A percentile compares a stretch with the other conserved stretches of the same genome.
These are phyloP conservation scores for Bruguiera hainesii DNA, from an alignment of 441 rosid genomes.

Conservation along the genomic window DNA sequence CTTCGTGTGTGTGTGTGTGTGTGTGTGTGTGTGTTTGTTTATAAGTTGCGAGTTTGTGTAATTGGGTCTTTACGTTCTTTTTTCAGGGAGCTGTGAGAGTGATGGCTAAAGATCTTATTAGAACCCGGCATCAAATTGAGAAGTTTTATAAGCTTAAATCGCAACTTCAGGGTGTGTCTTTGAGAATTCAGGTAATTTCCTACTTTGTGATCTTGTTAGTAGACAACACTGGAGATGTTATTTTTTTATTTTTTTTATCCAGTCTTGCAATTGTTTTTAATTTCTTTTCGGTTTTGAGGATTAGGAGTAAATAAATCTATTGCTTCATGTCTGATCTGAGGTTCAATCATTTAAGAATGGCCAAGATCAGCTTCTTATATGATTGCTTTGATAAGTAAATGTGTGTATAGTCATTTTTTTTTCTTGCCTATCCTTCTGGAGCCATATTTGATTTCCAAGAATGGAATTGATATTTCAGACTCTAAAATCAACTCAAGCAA, in stretches of 20 bases:
- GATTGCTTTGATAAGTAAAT: neutral
- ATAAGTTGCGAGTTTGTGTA: no score
- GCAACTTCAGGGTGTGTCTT: constrained; percentile 94
- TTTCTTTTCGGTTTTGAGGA: no score
- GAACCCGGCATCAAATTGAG: constrained; percentile 88
- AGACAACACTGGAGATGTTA: neutral
- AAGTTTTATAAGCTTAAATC: constrained; percentile 88
- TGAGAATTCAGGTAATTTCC: constrained; percentile 72
- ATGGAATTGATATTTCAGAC: constrained; percentile 41
- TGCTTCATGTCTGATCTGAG: no score
- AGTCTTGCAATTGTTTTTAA: no score
- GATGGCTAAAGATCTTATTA: constrained; percentile 93
- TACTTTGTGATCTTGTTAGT: neutral
- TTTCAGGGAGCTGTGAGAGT: constrained; percentile 91
- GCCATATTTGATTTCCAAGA: neutral
- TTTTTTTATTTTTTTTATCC: neutral
- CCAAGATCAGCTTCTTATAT: neutral
- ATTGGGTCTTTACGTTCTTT: neutral
- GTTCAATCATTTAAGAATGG: no score
- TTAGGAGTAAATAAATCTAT: no score
- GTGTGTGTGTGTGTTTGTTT: no score
- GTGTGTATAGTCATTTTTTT: neutral
- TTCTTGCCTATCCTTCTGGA: neutral
- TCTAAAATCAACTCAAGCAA: constrained; percentile 90
- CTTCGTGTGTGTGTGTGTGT: no score